Conservation (phyloP, 1,284 basidiomycete genomes). For the Rhizoctonia solani region DNA sequence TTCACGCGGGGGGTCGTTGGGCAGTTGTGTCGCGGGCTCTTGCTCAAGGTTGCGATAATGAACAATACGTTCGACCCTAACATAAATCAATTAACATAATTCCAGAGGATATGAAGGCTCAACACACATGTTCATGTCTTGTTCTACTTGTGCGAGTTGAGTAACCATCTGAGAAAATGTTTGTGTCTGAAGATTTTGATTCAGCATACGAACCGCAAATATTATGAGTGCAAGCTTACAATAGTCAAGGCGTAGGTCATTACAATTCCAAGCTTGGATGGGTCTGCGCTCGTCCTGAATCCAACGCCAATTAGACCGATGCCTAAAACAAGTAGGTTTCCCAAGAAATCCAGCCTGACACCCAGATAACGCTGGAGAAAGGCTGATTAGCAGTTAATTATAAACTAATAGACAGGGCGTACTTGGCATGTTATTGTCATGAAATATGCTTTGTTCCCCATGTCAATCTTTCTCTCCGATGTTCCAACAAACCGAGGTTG, state of each 20-base stretch:
- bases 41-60: conserved; percentile 52
- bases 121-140: conserved; percentile 60
- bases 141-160: conserved; percentile 38
- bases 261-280: conserved; percentile 72
- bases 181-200: too few relatives aligned
- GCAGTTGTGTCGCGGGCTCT: conserved; percentile 67
- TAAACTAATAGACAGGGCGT: conserved; percentile 49
- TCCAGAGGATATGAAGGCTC: too few relatives aligned
- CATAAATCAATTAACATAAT: conserved; percentile 48
- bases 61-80: not conserved
- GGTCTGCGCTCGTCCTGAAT: conserved; percentile 56
- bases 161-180: too few relatives aligned
- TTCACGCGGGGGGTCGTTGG: conserved; percentile 43
- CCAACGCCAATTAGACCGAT: conserved; percentile 55
- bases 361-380: conserved; percentile 85
- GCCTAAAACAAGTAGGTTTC: conserved; percentile 65
- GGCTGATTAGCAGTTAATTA: conserved; percentile 37
- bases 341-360: conserved; percentile 73
- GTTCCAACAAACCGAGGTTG: conserved; percentile 64
- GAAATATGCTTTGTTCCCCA: conserved; percentile 64
- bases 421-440: conserved; percentile 17
- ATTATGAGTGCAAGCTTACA: too few relatives aligned
- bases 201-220: too few relatives aligned
- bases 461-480: conserved; percentile 73
- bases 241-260: conserved; percentile 52